These are phyloP conservation scores for Metschnikowia hibisci DNA, from an alignment of 805 yeast species.

Conservation along the genomic window DNA sequence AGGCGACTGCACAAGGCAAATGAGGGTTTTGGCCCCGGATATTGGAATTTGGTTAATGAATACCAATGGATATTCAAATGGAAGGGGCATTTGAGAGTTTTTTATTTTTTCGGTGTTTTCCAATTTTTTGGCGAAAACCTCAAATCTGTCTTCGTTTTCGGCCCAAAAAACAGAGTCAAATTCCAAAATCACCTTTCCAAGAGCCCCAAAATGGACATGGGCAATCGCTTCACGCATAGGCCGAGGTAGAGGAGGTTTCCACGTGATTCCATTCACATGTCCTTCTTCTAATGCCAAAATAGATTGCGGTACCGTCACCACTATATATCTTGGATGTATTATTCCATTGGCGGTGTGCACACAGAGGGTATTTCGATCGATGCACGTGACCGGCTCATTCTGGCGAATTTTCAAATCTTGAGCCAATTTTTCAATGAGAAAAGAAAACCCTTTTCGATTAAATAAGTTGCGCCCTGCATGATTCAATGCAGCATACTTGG, in stretches of 20 bases:
- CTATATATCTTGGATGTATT: constrained; percentile 48
- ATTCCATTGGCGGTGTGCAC: constrained; percentile 31
- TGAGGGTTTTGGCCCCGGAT: constrained; percentile 38
- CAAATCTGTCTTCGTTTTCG: constrained; percentile 24
- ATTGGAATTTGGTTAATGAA: constrained; percentile 51
- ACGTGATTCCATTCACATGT: constrained; percentile 46
- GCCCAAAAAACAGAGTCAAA: constrained; percentile 65
- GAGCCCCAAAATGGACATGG: constrained; percentile 55
- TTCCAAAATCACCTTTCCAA: constrained; percentile 72
- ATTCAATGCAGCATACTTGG: constrained; percentile 63
- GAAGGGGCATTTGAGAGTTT: constrained; percentile 31
- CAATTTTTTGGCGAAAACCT: constrained; percentile 8
- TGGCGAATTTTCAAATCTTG: constrained; percentile 36
- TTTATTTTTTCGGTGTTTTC: constrained; percentile 1
- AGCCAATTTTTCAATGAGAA: constrained; percentile 42
- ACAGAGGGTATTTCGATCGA: constrained; percentile 25
- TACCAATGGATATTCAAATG: constrained; percentile 58
- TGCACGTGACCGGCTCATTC: constrained; percentile 39
- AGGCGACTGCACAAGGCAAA: constrained; percentile 69
- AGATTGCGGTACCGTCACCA: constrained; percentile 79
- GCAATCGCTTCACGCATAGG: constrained; percentile 41
- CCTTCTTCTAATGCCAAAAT: constrained; percentile 44
- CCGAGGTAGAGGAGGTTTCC: constrained; percentile 54
- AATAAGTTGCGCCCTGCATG: constrained; percentile 78
- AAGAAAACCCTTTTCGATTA: constrained; percentile 56